Base-by-base conservation (phyloP, 805 yeast genomes). In the Cyberlindnera veronae region DNA sequence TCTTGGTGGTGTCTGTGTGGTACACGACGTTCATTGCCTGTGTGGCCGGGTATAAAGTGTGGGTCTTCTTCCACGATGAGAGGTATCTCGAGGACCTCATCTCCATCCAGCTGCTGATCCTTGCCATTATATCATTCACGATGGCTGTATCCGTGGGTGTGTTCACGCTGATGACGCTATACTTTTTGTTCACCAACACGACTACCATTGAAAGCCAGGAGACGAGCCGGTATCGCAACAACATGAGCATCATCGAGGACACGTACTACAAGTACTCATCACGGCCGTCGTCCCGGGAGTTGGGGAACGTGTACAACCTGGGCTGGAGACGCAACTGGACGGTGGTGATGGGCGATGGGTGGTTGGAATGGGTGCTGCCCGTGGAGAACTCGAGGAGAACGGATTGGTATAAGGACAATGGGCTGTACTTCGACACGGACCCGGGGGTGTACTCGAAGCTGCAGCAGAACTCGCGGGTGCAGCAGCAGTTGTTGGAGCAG, bases 141-240 rank as follows among this genome's bases (percentile, higher is more conserved):
- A 64, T 87, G 44, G 66, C 74, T 4, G 41, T 85, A 0, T 75
- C 91, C 6, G 71, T 84, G 36, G 53, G 64, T 3, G 55, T 77
- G 2, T 85, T 91, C 58, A 59, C 76, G 0, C 68, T 63, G 1
- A 81, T 84, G 50, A 72, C 79, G 37, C 44, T 76, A 3, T 85
- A 76, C 51, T 74, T 86, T 51, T 60, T 86, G 8, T 46, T 78
- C 16, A 62, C 58, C 10, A 91, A 91, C 63, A 64, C 68, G 44
- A 90, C 97, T 4, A 91, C 98, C 0, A 72, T 91, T 19, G 99
- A 93, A 62, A 67, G 79, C 44, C 79, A 76, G 54, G 86, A 81
- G 29, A 54, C 57, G 23, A 68, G 72, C 34, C 67, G 82, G 50
- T 69, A 69, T 46, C 59, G 69, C 39, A 61, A 67, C 29, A 72